Conservation (phyloP, 2,329 filamentous ascomycete species). For the Claviceps digitariae region DNA sequence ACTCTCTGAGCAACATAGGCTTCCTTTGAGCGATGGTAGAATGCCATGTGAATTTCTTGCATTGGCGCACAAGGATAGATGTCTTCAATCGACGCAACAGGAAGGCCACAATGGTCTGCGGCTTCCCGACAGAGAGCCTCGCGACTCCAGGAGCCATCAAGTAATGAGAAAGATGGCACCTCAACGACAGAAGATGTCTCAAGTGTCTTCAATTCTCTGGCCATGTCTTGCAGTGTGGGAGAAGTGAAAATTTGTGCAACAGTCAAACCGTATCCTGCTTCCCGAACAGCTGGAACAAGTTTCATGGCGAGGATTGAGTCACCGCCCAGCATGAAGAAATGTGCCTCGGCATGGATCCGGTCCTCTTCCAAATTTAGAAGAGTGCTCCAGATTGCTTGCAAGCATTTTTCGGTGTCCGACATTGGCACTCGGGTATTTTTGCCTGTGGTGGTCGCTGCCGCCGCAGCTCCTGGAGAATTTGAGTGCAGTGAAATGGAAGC, state of each 20-base stretch:
- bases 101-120: slow-evolving; percentile 7
- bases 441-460: neutral
- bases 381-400: neutral
- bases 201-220: neutral
- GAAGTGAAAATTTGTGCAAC: neutral
- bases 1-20: slow-evolving; percentile 9
- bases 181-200: neutral
- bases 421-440: neutral
- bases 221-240: neutral
- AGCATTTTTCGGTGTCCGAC: neutral
- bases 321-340: slow-evolving; percentile 4
- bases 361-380: neutral
- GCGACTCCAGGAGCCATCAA: neutral
- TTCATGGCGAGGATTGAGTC: slow-evolving; percentile 1
- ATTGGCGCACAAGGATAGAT: slow-evolving; percentile 12
- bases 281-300: slow-evolving; percentile 1
- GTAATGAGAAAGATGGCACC: neutral
- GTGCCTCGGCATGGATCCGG: neutral
- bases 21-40: slow-evolving; percentile 6
- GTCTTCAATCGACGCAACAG: slow-evolving; percentile 7
- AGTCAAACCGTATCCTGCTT: neutral
- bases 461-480: neutral
- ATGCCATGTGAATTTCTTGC: slow-evolving; percentile 10
- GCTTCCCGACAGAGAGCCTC: slow-evolving; percentile 1
- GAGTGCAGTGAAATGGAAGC: neutral